Base-by-base conservation (phyloP, 441 rosid species). In the Gossypium gossypioides region DNA sequence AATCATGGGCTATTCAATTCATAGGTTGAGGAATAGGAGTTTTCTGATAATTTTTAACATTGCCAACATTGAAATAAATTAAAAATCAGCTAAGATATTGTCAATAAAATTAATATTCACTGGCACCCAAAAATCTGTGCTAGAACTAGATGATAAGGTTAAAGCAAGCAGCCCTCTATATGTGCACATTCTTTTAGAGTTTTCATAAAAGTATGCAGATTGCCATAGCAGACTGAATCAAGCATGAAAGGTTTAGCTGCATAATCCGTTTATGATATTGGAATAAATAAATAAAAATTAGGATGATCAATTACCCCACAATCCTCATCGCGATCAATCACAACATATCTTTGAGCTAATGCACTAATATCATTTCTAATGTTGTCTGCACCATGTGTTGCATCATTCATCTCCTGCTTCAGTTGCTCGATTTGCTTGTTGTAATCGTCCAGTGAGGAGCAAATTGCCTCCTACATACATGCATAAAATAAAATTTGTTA, bases 321-420 rank as follows among this genome's bases (percentile, higher is more conserved):
- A 74, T 96, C 97, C 83, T 96, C 97, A 0, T 90, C 97, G 0
- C 88, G 93, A 56, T 91, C 92, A 63, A 96, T 87, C 60, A 93
- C 96, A 40, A 97, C 94, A 76, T 88, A 96, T 96, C 98, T 87
- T 84, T 96, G 99, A 83, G 98, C 92, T 67, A 96, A 88, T 61
- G 98, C 92, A 75, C 93, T 88, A 51, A 92, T 96, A 82, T 96
- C 99, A 76, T 91, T 96, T 91, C 98, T 86, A 68, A 96, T 92
- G 82, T 91, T 91, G 81, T 96, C 99, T 75, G 99, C 99, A 77
- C 99, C 97, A 83, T 91, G 98, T 24, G 99, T 96, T 64, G 99
- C 98, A 78, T 96, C 97, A 81, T 91, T 90, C 98, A 96, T 96
- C 84, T 96, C 99, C 78, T 96, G 80, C 82, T 96, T 96, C 78